These are phyloP conservation scores for Vicia sativa DNA, from an alignment of 306 rosid genomes.

Conservation along the genomic window DNA sequence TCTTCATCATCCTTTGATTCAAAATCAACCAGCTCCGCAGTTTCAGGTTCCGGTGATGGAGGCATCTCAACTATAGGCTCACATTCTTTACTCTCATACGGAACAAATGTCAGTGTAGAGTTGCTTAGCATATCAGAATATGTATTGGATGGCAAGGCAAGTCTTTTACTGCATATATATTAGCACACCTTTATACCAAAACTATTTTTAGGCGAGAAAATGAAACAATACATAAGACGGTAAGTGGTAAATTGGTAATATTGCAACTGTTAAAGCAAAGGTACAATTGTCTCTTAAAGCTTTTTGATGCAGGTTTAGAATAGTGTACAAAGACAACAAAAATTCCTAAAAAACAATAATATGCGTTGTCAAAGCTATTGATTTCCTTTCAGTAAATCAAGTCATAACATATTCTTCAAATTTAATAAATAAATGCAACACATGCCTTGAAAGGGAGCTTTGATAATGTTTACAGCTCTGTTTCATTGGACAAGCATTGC, in stretches of 20 bases:
- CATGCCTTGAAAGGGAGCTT: constrained; percentile 65
- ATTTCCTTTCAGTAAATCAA: neutral
- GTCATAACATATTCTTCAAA: neutral
- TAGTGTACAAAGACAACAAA: neutral
- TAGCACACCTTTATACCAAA: neutral
- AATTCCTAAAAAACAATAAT: neutral
- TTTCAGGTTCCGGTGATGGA: constrained; percentile 42
- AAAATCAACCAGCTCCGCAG: neutral
- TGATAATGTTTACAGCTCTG: constrained; percentile 56
- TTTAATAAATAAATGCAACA: constrained; percentile 1
- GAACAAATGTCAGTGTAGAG: neutral
- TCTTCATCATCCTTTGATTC: constrained; percentile 46
- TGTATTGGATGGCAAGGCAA: constrained; percentile 42
- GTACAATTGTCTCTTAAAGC: neutral
- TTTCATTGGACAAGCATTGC: constrained; percentile 73
- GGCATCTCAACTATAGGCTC: constrained; percentile 68
- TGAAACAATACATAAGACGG: neutral
- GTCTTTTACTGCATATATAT: constrained; percentile 43
- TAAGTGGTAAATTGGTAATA: neutral
- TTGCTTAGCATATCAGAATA: neutral
- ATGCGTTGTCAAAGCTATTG: neutral
- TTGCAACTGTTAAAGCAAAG: neutral
- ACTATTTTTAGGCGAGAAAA: neutral
- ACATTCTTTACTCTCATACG: neutral
- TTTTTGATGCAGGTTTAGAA: neutral